A percentile compares a stretch with the other conserved stretches of the same genome.
Conservation (phyloP, 1,139 yeast genomes). For the Geotrichum bryndzae region DNA sequence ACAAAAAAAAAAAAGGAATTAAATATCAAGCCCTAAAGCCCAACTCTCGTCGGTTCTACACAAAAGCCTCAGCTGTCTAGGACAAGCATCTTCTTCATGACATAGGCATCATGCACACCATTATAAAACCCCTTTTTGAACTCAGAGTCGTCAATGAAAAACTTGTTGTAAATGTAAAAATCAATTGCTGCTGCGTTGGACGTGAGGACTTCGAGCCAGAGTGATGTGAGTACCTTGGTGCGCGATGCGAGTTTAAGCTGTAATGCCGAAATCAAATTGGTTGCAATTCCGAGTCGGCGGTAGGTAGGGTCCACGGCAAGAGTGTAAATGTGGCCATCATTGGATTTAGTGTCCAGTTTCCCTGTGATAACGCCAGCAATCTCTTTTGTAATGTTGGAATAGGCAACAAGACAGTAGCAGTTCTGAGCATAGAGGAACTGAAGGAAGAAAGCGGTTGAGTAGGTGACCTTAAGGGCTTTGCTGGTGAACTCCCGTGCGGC, state of each 20-base stretch:
- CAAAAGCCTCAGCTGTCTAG: not conserved
- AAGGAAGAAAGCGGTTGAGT: constrained; percentile 22
- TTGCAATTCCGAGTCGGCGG: constrained; percentile 25
- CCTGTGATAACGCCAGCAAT: constrained; percentile 24
- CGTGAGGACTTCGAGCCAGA: constrained; percentile 18
- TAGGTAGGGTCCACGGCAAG: constrained; percentile 21
- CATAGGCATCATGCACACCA: constrained; percentile 6
- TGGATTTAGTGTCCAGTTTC: constrained; percentile 13
- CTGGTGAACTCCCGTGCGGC: constrained; percentile 16
- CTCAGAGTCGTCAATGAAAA: constrained; percentile 7
- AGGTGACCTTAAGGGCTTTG: constrained; percentile 17
- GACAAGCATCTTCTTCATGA: constrained; percentile 5
- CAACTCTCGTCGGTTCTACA: not conserved
- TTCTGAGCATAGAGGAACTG: constrained; percentile 22
- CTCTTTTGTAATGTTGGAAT: constrained; percentile 9
- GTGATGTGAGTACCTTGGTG: constrained; percentile 12
- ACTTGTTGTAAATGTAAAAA: constrained; percentile 19
- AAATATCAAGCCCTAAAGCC: not conserved
- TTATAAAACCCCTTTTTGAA: constrained; percentile 6
- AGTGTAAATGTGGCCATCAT: constrained; percentile 20
- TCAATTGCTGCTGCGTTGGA: constrained; percentile 16
- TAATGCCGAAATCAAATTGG: constrained; percentile 18
- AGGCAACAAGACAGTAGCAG: constrained; percentile 18
- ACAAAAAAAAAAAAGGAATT: no score
- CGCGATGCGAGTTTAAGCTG: constrained; percentile 10